Base-by-base conservation (phyloP, 306 rosid genomes). In the Trichosanthes cucumerina region DNA sequence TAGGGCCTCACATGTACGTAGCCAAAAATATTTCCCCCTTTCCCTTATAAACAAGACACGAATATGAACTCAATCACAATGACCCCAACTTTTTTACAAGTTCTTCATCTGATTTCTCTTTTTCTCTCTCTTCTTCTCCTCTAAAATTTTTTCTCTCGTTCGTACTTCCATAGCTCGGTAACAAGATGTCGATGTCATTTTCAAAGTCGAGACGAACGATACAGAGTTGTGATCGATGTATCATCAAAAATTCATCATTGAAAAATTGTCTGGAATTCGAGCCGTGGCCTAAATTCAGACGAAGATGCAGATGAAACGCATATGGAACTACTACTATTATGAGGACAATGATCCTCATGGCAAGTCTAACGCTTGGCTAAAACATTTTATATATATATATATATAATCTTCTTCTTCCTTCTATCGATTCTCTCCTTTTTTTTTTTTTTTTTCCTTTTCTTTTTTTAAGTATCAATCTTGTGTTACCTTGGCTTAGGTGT, bases 361-460 rank as follows among this genome's bases (percentile, higher is more conserved):
- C 98, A 93, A 93, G 98, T 93, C 98, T 93, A 86, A 75, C 85
- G 88, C 95, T 93, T 93, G 98, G 98, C 97, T 93, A 82, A 79
- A 82, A 41, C 63, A 46, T 76, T 44, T 9, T 18, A 28, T 2
- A 31, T 7, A 33, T 62, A 31, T 33, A 26, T 59, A 11, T 9
- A 46, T 21, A 65, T 72, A 1, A 24, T 21, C 26, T 70, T 38
- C 66, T 80, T 58, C 7, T 15, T 12, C 10, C 69, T 62, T 23
- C 2, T 0, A 36, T 33, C 6, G 0, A 34, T 38, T 11, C 14
- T 58, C 38, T 65, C 13, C 15, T 21, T 56, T 5, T 60, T 24
- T 12, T 57, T 60, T 60, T 11, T 39, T 28, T 2, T 28, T 21
- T n/a, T 56, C 9, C 44, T 24, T 12, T 57, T 60, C 26, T 11